These are phyloP conservation scores for Puccinia polysora DNA, from an alignment of 1,284 basidiomycete species.

Conservation along the genomic window DNA sequence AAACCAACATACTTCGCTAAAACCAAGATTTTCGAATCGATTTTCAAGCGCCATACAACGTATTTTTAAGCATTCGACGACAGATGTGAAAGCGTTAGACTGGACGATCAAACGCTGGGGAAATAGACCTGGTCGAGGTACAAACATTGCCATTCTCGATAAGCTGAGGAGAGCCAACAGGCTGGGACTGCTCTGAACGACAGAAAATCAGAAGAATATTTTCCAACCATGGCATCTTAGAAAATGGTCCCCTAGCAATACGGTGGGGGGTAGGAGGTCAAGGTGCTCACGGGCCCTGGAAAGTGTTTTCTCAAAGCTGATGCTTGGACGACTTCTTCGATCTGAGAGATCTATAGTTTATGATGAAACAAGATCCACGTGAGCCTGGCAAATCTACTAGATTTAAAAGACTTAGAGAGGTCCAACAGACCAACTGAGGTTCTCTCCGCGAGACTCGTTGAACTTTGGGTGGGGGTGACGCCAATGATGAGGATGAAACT, in stretches of 20 bases:
- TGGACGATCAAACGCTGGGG: slow-evolving; percentile 37
- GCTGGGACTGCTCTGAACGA: slow-evolving; percentile 5
- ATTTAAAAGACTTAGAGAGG: too few relatives aligned
- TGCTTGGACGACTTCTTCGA: slow-evolving; percentile 27
- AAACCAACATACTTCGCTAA: not conserved
- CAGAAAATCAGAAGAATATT: not conserved
- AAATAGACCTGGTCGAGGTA: slow-evolving; percentile 28
- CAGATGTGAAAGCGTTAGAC: slow-evolving; percentile 11
- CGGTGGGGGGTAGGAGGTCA: too few relatives aligned
- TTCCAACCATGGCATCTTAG: not conserved
- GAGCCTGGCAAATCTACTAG: too few relatives aligned
- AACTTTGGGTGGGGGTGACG: not conserved
- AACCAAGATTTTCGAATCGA: not conserved
- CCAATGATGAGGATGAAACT: too few relatives aligned
- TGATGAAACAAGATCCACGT: not conserved
- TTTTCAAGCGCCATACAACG: not conserved
- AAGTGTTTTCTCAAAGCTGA: slow-evolving; percentile 12
- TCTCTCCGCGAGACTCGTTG: not conserved
- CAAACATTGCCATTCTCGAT: slow-evolving; percentile 25
- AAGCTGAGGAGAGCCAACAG: slow-evolving; percentile 36
- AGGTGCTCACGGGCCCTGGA: not conserved
- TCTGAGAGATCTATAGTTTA: slow-evolving; percentile 22
- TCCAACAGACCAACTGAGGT: slow-evolving; percentile 18
- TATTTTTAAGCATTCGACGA: slow-evolving; percentile 9
- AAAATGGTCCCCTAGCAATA: too few relatives aligned